Conservation (phyloP, 2,329 filamentous ascomycete genomes). For the Fusarium marasasianum region DNA sequence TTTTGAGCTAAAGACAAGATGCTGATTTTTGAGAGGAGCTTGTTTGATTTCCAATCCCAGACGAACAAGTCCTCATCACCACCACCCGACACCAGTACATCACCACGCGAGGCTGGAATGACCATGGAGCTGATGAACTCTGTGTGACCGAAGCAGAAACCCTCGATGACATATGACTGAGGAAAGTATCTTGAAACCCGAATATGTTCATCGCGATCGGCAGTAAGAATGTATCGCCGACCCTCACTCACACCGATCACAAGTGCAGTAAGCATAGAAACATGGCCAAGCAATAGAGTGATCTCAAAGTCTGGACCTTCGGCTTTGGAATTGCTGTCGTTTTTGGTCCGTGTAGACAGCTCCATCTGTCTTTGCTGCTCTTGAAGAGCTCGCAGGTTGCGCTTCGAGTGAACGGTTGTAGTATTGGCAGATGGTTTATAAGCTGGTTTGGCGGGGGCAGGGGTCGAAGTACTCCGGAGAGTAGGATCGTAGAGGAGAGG, state of each 20-base stretch:
- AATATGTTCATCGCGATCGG: slow-evolving; percentile 77
- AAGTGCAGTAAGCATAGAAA: slow-evolving; percentile 90
- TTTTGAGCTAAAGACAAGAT: slow-evolving; percentile 57
- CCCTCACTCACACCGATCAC: slow-evolving; percentile 58
- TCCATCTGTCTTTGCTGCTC: slow-evolving; percentile 63
- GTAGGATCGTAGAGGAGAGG: slow-evolving; percentile 63
- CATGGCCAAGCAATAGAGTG: slow-evolving; percentile 86
- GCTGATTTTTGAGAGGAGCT: slow-evolving; percentile 63
- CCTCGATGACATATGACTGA: slow-evolving; percentile 88
- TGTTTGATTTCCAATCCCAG: slow-evolving; percentile 79
- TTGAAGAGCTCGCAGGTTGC: slow-evolving; percentile 68
- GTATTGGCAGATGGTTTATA: slow-evolving; percentile 63
- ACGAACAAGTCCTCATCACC: slow-evolving; percentile 82
- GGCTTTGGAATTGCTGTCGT: slow-evolving; percentile 43
- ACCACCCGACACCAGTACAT: slow-evolving; percentile 84
- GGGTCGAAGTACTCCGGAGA: slow-evolving; percentile 23
- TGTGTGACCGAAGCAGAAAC: slow-evolving; percentile 87
- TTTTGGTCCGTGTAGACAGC: slow-evolving; percentile 40
- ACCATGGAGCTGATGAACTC: slow-evolving; percentile 85
- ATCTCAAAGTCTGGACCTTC: slow-evolving; percentile 71
- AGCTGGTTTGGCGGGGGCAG: slow-evolving; percentile 42
- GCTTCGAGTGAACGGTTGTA: slow-evolving; percentile 70
- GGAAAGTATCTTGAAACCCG: slow-evolving; percentile 83
- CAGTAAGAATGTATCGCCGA: slow-evolving; percentile 63
- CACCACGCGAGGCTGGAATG: slow-evolving; percentile 63